Conservation (phyloP, 75 land plant species). For the Selaginella moellendorffii region DNA sequence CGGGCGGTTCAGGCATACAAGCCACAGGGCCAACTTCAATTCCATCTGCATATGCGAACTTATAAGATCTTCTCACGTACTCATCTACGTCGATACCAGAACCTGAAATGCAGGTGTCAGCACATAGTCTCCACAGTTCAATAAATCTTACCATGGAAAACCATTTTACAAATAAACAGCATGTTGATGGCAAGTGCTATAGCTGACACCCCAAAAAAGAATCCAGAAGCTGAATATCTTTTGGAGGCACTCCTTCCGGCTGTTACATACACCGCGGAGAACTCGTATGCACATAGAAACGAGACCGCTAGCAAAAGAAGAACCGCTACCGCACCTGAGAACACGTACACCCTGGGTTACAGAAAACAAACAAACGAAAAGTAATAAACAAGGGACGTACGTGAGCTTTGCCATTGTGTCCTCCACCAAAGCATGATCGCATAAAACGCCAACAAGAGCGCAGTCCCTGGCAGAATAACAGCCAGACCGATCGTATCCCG, state of each 20-base stretch:
- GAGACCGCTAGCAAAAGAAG: slow-evolving; percentile 74
- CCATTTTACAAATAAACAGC: slow-evolving; percentile 98
- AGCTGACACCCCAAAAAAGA: slow-evolving; percentile 98
- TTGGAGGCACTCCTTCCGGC: slow-evolving; percentile 62
- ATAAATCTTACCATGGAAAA: slow-evolving; percentile 63
- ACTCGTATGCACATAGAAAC: slow-evolving; percentile 84
- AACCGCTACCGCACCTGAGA: slow-evolving; percentile 83
- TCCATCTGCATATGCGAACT: slow-evolving; percentile 93
- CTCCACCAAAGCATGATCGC: slow-evolving; percentile 99
- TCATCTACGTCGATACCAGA: slow-evolving; percentile 90
- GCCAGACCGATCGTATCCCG: slow-evolving; percentile 82
- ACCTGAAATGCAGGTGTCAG: slow-evolving; percentile 33
- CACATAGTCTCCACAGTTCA: not conserved
- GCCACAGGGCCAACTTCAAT: slow-evolving; percentile 94
- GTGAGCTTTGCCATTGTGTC: slow-evolving; percentile 99
- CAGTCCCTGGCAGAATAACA: slow-evolving; percentile 83
- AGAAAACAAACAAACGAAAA: not conserved
- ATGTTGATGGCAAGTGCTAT: slow-evolving; percentile 90
- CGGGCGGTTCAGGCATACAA: slow-evolving; percentile 89
- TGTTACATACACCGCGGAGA: slow-evolving; percentile 87
- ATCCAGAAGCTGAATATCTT: slow-evolving; percentile 84
- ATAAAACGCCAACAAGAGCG: slow-evolving; percentile 77
- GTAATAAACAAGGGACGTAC: slow-evolving; percentile 33
- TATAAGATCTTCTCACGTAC: slow-evolving; percentile 84
- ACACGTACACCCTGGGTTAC: not conserved